Evolutionary conservation across 1,139 yeast genomes (phyloP), one percentile per base, ranked within the genome.

Genomic region (Blastobotrys malaysiensis): DNA sequence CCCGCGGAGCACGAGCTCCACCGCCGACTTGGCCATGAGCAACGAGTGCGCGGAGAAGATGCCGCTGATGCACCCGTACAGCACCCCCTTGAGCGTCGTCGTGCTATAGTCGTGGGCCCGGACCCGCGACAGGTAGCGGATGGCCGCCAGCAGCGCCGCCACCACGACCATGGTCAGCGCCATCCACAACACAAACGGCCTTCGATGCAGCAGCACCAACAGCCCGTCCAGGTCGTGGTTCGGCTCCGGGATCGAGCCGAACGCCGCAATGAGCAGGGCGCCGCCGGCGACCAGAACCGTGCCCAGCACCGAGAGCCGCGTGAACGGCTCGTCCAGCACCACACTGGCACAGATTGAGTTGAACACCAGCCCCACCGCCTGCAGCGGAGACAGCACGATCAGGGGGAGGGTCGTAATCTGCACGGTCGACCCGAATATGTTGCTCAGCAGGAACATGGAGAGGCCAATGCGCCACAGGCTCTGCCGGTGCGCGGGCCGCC

Each of bases 291-390:
- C 88, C 18, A 86, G 69, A 1, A 79, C 65, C 0, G 97, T 88
- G 1, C 96, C 96, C 7, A 72, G 60, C 1, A 81, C 72, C 2
- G 91, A 77, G 54, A 72, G 74, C 44, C 63, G 61, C 1, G 93
- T 84, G 68, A 88, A 86, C 0, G 75, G 75, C 65, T 90, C 97
- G 14, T 83, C 77, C 9, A 89, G 78, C 18, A 90, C 69, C 22
- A 88, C 60, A 22, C 86, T 68, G 50, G 95, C 88, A 62, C 90
- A 86, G 9, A 88, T 70, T 1, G 95, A 82, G 69, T 90, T 90
- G 75, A 90, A 89, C 2, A 89, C 91, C 39, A 90, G 77, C 0
- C 97, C 96, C n/a, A 86, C 83, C 31, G 96, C 90, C 68, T 90
- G 97, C 51, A 90, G 71, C 0, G 97, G 96, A 39, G 91, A 84